Evolutionary conservation across 306 rosid species (phyloP), one percentile per base, ranked within the genome.

Genomic region (Crataegus laevigata): DNA sequence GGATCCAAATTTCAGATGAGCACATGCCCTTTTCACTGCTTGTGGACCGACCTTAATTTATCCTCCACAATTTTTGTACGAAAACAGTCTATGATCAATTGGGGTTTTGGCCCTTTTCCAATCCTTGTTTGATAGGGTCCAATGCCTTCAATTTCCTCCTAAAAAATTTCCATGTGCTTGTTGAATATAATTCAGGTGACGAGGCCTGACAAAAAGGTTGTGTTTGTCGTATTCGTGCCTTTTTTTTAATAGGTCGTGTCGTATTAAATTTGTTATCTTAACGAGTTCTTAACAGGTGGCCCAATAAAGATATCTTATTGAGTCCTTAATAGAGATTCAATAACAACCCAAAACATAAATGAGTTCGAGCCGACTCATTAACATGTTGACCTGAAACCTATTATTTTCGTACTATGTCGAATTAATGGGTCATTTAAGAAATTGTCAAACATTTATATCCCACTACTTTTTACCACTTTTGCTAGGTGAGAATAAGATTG

Each of bases 11-110:
- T 60, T 61, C 77, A 21, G 69, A 74, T 19, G 61, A 74, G 60
- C 77, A 74, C 77, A 74, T 61, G 69, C 47, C 25, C 45, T 42
- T 73, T 73, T 42, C 43, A 61, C 45, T 28, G 69, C 69, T 28
- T 19, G 61, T 29, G 47, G 77, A 61, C 69, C 69, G 61, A 9
- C 24, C 12, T 18, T 61, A 7, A 28, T 43, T 28, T 45, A 19
- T 62, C 77, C 21, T 62, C 69, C 77, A 61, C 77, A 74, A 19
- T 29, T 61, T 74, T 19, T 61, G 69, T 61, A 28, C 69, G 30
- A 72, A 21, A 8, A 45, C 77, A 40, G 22, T 43, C 11, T n/a
- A 10, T 29, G 30, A 36, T 17, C 58, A 42, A 17, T 61, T 43
- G n/a, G 69, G 26, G 7, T 19, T 67, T 61, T 60, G 68, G 76